A percentile compares a stretch with the other conserved stretches of the same genome.
Evolutionary conservation across 768 basidiomycete genomes (phyloP).

Genomic region (Myochromella boudieri): DNA sequence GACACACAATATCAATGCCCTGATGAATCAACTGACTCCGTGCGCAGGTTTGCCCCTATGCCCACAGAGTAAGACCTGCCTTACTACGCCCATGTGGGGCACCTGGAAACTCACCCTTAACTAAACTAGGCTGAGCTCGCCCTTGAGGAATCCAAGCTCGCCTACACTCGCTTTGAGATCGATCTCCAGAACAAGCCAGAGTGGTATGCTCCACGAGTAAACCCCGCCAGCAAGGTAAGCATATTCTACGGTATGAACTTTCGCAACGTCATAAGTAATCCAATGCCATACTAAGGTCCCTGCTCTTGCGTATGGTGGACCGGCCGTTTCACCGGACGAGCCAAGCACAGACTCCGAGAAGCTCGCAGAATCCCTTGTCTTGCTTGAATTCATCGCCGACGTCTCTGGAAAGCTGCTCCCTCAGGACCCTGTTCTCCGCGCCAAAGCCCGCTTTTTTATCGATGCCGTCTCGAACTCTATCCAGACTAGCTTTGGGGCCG

Average conservation of each 20-base stretch:
- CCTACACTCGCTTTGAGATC: constrained; percentile 53
- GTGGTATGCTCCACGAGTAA: constrained; percentile 67
- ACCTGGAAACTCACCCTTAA: background rate
- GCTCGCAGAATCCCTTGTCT: constrained; percentile 62
- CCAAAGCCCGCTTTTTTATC: constrained; percentile 63
- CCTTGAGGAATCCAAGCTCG: constrained; percentile 51
- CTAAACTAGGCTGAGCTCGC: constrained; percentile 54
- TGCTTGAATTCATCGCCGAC: constrained; percentile 68
- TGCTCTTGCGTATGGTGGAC: constrained; percentile 62
- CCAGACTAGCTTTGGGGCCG: constrained; percentile 34
- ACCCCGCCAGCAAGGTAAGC: constrained; percentile 63
- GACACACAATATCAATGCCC: background rate
- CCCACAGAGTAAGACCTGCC: constrained; percentile 46
- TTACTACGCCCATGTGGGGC: background rate
- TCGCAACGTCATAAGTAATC: background rate
- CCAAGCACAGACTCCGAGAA: constrained; percentile 63
- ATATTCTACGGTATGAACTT: background rate
- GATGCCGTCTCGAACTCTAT: constrained; percentile 52
- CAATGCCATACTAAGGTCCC: constrained; percentile 40
- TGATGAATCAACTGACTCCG: too few species aligned
- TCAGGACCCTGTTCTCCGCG: constrained; percentile 52
- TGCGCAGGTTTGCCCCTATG: constrained; percentile 62
- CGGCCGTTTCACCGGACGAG: constrained; percentile 48
- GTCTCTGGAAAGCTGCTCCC: constrained; percentile 56
- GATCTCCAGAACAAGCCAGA: constrained; percentile 66